A percentile compares a stretch with the other conserved stretches of the same genome.
These are phyloP conservation scores for Salix suchowensis DNA, from an alignment of 345 rosid species.

Conservation along the genomic window DNA sequence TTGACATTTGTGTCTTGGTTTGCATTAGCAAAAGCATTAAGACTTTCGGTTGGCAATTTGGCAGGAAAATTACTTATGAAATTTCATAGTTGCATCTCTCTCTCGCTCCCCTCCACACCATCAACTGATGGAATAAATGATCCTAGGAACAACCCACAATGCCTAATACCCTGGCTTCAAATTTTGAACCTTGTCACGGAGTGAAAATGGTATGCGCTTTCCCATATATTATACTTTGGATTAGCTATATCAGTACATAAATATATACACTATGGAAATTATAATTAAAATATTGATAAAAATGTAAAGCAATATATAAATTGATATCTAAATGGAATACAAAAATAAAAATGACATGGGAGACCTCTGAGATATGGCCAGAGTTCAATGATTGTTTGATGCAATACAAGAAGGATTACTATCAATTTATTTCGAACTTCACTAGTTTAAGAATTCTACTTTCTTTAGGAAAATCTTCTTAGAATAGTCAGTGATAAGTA, in stretches of 20 bases:
- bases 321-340: neutral
- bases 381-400: neutral
- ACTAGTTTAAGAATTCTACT: neutral
- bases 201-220: neutral
- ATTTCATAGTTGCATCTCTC: too few species aligned
- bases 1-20: neutral
- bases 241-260: neutral
- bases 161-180: neutral
- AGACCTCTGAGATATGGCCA: neutral
- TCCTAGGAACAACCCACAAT: neutral
- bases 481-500: neutral
- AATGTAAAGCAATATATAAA: neutral
- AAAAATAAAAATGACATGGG: neutral
- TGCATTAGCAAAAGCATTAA: neutral
- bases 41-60: neutral
- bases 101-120: neutral
- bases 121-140: neutral
- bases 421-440: neutral
- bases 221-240: neutral
- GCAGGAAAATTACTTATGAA: too few species aligned
- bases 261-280: neutral
- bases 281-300: neutral
- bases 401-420: neutral
- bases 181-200: neutral
- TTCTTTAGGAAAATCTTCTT: neutral